Percentiles rank a stretch among this genome's conserved stretches.
Conservation (phyloP, 352 stramenopile genomes). For the Pythium sp. region DNA sequence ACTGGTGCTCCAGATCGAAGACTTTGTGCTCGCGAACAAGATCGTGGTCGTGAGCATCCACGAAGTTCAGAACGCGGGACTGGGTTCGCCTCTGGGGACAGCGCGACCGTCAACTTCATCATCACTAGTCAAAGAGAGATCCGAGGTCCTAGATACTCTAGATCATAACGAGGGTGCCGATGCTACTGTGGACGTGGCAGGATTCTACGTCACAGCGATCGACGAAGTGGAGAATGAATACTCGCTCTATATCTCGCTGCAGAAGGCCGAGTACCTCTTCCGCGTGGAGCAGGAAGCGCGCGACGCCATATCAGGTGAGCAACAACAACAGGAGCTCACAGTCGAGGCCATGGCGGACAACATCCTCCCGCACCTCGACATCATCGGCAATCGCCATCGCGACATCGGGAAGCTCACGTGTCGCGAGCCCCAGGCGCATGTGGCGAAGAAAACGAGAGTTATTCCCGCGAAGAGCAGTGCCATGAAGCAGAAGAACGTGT, state of each 20-base stretch:
- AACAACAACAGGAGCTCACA: background rate
- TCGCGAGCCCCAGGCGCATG: conserved; percentile 37
- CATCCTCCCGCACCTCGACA: conserved; percentile 53
- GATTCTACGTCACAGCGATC: conserved; percentile 51
- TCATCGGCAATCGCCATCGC: conserved; percentile 66
- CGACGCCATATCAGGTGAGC: background rate
- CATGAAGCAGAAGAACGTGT: conserved; percentile 38
- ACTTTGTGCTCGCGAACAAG: conserved; percentile 33
- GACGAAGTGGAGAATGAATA: conserved; percentile 72
- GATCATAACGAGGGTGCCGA: background rate
- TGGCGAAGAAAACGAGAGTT: conserved; percentile 43
- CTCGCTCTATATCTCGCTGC: conserved; percentile 43
- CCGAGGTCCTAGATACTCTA: background rate
- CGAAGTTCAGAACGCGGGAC: conserved; percentile 23
- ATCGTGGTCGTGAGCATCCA: conserved; percentile 35
- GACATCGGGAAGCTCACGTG: conserved; percentile 59
- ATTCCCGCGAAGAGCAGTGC: conserved; percentile 22
- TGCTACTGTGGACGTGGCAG: conserved; percentile 6
- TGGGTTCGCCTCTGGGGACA: conserved; percentile 10
- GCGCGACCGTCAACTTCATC: background rate
- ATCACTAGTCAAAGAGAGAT: background rate
- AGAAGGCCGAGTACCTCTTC: conserved; percentile 49
- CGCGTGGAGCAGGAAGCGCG: conserved; percentile 20
- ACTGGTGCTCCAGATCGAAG: conserved; percentile 35
- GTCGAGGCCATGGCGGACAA: conserved; percentile 41